Base-by-base conservation (phyloP, 2,329 filamentous ascomycete species). In the Diaporthe ampelina region DNA sequence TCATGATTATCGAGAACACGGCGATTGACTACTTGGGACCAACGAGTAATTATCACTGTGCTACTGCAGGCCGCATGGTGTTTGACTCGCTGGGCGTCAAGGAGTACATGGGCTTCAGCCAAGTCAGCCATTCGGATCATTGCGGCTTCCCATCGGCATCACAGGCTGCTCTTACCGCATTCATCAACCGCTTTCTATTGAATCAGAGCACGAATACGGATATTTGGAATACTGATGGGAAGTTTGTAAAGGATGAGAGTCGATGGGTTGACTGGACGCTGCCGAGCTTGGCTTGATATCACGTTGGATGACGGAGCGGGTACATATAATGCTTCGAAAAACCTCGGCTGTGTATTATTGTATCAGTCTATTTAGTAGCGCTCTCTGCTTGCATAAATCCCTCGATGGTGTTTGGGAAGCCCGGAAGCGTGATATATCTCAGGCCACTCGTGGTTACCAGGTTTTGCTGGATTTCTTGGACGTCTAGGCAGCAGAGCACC, bases 81-180 rank as follows among this genome's bases (percentile, higher is more conserved):
- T 61, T 61, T 29, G 37, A 43, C 3, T 61, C 58, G 1, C 7
- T 61, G 37, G 58, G 35, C n/a, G 35, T 61, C 58, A 61, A 43
- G 58, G 58, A 43, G 37, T 61, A 43, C 7, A 43, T 61, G 35
- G 58, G 58, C 37, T 5, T 61, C 13, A 43, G 58, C 58, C 58
- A 43, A 61, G 58, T 61, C n/a, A 61, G 58, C 58, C 58, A 61
- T 37, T 61, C 37, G 35, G 58, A 43, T 35, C 58, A 61, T 37
- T 29, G 58, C 58, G 37, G 58, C 9, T 61, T 43, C 17, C 58
- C 58, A 40, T 43, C 58, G 8, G 13, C 37, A 9, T 61, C 58
- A 24, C 37, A 43, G 58, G 37, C 58, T 29, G 15, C 26, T 45
- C n/a, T 61, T 19, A 43, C 58, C 3, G 58, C 37, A 1, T 43